Percentiles rank a stretch among this genome's conserved stretches.
These are phyloP conservation scores for Cryptococcus sp. DNA, from an alignment of 1,284 basidiomycete genomes.

Conservation along the genomic window DNA sequence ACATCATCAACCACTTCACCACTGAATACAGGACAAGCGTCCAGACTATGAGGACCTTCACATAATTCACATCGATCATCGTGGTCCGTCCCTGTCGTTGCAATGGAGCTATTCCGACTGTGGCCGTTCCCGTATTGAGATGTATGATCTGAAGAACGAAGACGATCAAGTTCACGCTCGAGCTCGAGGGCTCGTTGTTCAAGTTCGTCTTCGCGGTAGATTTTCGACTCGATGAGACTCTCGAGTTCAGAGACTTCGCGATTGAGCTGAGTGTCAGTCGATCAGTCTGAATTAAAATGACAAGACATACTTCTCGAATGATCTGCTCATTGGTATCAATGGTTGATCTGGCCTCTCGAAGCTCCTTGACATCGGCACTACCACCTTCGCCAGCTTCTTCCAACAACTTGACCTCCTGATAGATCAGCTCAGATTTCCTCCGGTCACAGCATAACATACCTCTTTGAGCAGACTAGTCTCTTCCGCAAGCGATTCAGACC, in stretches of 20 bases:
- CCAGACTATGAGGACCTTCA: constrained; percentile 45
- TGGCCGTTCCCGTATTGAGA: not conserved
- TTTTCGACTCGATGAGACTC: constrained; percentile 84
- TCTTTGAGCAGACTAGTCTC: constrained; percentile 65
- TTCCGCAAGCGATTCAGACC: constrained; percentile 65
- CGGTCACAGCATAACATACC: constrained; percentile 45
- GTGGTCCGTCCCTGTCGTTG: constrained; percentile 1
- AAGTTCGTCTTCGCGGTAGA: constrained; percentile 89
- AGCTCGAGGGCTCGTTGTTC: constrained; percentile 75
- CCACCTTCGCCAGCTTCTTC: constrained; percentile 23
- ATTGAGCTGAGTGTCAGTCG: constrained; percentile 58
- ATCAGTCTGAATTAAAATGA: not conserved
- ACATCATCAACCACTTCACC: constrained; percentile 19
- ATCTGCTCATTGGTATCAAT: constrained; percentile 18
- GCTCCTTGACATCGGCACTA: constrained; percentile 23
- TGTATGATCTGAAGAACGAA: constrained; percentile 1
- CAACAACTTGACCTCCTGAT: constrained; percentile 35
- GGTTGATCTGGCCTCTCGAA: constrained; percentile 27
- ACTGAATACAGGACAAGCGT: constrained; percentile 45
- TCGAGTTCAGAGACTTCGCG: constrained; percentile 88
- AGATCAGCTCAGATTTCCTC: not conserved
- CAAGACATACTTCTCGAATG: constrained; percentile 33
- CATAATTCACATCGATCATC: constrained; percentile 41
- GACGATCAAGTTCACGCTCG: constrained; percentile 48
- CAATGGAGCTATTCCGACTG: constrained; percentile 11